phyloP scores from a whole-genome alignment of 1,284 basidiomycete species.

The Salmacisia buchloeana region DNA sequence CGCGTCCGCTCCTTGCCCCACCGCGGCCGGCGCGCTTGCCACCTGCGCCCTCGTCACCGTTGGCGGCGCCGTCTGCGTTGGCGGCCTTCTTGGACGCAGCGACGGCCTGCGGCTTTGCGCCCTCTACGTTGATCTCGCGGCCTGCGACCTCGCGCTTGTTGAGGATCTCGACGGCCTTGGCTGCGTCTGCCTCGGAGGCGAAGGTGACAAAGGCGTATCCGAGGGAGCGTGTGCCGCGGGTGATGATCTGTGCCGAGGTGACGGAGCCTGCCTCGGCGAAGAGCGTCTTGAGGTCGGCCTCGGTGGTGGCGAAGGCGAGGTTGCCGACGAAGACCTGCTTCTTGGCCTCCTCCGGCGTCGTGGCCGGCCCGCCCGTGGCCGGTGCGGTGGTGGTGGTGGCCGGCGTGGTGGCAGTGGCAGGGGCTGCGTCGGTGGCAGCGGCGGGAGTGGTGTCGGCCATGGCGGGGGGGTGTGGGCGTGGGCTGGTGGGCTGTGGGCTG shows the following conservation, averaged over 20 bases:
- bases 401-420: not conserved
- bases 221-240: slow-evolving; percentile 43
- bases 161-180: slow-evolving; percentile 35
- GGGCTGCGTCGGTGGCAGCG: not conserved
- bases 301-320: slow-evolving; percentile 44
- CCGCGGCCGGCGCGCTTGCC: slow-evolving; percentile 15
- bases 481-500: not conserved
- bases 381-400: not conserved
- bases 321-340: slow-evolving; percentile 21
- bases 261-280: slow-evolving; percentile 41
- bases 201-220: slow-evolving; percentile 47
- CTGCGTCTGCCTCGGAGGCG: slow-evolving; percentile 34
- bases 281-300: slow-evolving; percentile 36
- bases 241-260: slow-evolving; percentile 36
- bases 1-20: slow-evolving; percentile 28
- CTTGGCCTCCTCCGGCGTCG: slow-evolving; percentile 5
- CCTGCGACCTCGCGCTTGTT: slow-evolving; percentile 44
- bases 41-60: slow-evolving; percentile 13
- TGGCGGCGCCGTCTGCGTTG: slow-evolving; percentile 19
- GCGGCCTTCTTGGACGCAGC: slow-evolving; percentile 19
- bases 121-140: slow-evolving; percentile 43
- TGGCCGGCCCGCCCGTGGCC: not conserved
- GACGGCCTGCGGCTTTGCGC: slow-evolving; percentile 28
- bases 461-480: not conserved
- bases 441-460: not conserved